phyloP scores from a whole-genome alignment of 495 filamentous ascomycete species.

The Neurospora sp. region DNA sequence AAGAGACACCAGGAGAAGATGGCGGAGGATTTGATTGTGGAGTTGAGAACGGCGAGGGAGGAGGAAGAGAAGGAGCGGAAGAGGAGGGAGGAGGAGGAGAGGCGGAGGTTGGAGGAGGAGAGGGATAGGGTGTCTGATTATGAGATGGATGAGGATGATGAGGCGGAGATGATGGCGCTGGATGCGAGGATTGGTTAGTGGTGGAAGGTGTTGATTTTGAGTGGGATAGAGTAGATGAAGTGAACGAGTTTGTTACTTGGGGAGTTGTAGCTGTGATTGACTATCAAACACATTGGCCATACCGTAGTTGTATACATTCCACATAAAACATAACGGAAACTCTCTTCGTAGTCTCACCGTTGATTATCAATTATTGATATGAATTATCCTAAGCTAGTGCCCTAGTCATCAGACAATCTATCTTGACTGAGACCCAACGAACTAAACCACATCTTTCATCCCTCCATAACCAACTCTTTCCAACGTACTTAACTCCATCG shows the following conservation, averaged over 20 bases:
- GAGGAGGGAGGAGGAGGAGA: conserved; percentile 14
- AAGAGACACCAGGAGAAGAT: conserved; percentile 66
- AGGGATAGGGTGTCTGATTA: conserved; percentile 39
- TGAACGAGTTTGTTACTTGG: background rate
- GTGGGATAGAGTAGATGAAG: background rate
- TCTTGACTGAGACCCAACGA: background rate
- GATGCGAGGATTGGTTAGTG: conserved; percentile 13
- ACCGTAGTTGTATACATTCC: background rate
- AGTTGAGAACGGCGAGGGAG: conserved; percentile 24
- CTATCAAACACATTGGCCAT: background rate
- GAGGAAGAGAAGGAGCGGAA: conserved; percentile 24
- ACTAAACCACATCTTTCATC: background rate
- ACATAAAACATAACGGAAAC: background rate
- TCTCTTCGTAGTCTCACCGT: background rate
- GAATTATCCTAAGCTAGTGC: background rate
- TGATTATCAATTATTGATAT: background rate
- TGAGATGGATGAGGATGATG: conserved; percentile 50
- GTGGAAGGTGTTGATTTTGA: background rate
- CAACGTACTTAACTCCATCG: background rate
- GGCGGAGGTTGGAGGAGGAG: background rate
- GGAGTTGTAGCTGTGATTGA: background rate
- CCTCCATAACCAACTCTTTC: background rate
- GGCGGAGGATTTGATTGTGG: conserved; percentile 48
- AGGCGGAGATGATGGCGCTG: conserved; percentile 57
- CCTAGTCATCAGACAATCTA: background rate